Evolutionary conservation across 805 yeast species (phyloP), one percentile per base, ranked within the genome.

Genomic region (Ogataea glucozyma): DNA sequence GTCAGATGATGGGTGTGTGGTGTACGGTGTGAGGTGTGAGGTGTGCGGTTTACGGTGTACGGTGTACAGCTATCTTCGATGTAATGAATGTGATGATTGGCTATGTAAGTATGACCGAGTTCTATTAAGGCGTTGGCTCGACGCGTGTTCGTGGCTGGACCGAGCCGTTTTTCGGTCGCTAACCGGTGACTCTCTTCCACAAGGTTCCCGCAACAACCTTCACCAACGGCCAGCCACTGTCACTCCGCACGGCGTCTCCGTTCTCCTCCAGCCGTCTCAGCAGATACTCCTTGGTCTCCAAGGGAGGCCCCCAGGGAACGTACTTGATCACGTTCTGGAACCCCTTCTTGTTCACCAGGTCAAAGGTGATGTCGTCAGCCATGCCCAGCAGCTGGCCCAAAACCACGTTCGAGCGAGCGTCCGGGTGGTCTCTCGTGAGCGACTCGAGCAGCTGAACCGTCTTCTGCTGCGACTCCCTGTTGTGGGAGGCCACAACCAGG

Each of bases 251-350:
- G 8, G 96, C 95, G 65, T 90, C 97, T 18, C 97, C 97, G 61
- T 90, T 90, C 69, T 90, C 98, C 69, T 90, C 97, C 49, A 90
- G 72, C 69, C 98, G 79, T 72, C 98, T 82, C 49, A 83, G 71
- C 48, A 90, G 69, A 61, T 90, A 90, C 54, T 88, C 96, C 69
- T 87, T 88, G 45, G 97, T 89, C 68, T 91, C 97, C 53, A 79
- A 67, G 43, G 96, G 95, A 24, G 97, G 97, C 8, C 97, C 97
- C 97, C 97, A 90, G 13, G 97, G 95, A 49, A 90, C 97, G 62
- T 91, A 90, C 69, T 91, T 91, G 67, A 91, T 83, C 41, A 90
- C 83, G 58, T 88, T 88, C 48, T 75, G 79, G 33, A 78, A 85
- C 33, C 78, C 72, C 52, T 85, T 78, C 35, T 80, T 72, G 30